phyloP scores from a whole-genome alignment of 176 grass and related monocot genomes.

The Bolboschoenus planiculmis region DNA sequence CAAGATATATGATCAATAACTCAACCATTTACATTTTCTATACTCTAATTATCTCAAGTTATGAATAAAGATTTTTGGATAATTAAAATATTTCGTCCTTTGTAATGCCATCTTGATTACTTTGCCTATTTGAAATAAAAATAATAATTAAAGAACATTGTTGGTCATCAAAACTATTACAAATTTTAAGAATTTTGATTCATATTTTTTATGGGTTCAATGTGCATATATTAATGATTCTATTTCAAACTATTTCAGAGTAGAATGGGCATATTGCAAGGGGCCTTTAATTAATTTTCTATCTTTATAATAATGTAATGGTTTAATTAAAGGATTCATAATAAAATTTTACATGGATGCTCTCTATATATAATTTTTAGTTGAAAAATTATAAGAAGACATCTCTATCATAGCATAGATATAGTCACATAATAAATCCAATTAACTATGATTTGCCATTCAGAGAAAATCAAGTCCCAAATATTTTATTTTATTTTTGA shows the following conservation, averaged over 20 bases:
- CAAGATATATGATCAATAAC: not conserved
- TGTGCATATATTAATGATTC: not conserved
- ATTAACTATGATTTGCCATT: not conserved
- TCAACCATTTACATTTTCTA: not conserved
- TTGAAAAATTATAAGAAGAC: not conserved
- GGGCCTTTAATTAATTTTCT: too few species aligned
- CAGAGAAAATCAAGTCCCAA: not conserved
- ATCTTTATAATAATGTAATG: not conserved
- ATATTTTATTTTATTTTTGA: not conserved
- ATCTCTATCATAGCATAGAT: not conserved
- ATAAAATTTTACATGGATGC: not conserved
- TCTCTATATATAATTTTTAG: not conserved
- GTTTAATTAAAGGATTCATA: not conserved
- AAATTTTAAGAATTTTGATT: not conserved
- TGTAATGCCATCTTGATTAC: not conserved
- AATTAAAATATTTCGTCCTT: not conserved
- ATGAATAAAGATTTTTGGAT: not conserved
- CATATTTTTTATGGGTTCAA: not conserved
- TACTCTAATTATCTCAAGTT: not conserved
- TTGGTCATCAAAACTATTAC: not conserved
- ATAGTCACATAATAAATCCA: not conserved
- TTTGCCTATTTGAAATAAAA: not conserved
- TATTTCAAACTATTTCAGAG: not conserved
- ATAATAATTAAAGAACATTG: not conserved
- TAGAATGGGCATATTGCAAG: not conserved